phyloP scores from a whole-genome alignment of 2,329 filamentous ascomycete genomes.

The Cladosporium phlei region DNA sequence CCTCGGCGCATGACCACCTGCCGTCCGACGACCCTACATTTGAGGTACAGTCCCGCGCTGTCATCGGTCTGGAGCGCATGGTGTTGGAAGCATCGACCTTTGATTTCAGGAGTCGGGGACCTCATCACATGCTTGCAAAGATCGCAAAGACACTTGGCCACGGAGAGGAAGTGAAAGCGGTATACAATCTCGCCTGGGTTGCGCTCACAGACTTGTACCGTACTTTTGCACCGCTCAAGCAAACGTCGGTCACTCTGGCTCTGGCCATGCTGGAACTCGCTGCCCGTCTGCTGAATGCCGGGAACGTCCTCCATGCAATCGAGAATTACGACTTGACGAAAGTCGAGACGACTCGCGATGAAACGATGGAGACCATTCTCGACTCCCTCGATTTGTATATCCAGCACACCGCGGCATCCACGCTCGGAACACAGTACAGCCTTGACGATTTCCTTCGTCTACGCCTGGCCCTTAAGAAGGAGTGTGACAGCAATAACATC shows the following conservation, averaged over 20 bases:
- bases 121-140: constrained; percentile 80
- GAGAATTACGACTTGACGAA: constrained; percentile 43
- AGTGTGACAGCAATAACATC: constrained; percentile 60
- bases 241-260: constrained; percentile 78
- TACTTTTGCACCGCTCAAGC: constrained; percentile 88
- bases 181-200: constrained; percentile 57
- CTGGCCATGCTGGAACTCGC: constrained; percentile 78
- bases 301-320: constrained; percentile 21
- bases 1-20: constrained; percentile 57
- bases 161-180: constrained; percentile 44
- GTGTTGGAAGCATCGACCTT: constrained; percentile 92
- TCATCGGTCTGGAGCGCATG: constrained; percentile 84
- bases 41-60: constrained; percentile 69
- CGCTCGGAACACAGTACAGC: constrained; percentile 66
- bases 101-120: constrained; percentile 85
- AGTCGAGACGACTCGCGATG: constrained; percentile 42
- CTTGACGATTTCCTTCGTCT: constrained; percentile 78
- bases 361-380: constrained; percentile 70
- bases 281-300: constrained; percentile 51
- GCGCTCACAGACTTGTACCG: constrained; percentile 88
- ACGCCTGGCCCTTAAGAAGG: constrained; percentile 80
- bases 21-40: constrained; percentile 82
- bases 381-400: constrained; percentile 92
- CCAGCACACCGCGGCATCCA: constrained; percentile 70
- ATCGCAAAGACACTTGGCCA: constrained; percentile 40